Percentiles rank a stretch among this genome's conserved stretches.
Evolutionary conservation across 228 moss, liverwort and hornwort genomes (phyloP).

Genomic region (Sphagnum magellanicum): DNA sequence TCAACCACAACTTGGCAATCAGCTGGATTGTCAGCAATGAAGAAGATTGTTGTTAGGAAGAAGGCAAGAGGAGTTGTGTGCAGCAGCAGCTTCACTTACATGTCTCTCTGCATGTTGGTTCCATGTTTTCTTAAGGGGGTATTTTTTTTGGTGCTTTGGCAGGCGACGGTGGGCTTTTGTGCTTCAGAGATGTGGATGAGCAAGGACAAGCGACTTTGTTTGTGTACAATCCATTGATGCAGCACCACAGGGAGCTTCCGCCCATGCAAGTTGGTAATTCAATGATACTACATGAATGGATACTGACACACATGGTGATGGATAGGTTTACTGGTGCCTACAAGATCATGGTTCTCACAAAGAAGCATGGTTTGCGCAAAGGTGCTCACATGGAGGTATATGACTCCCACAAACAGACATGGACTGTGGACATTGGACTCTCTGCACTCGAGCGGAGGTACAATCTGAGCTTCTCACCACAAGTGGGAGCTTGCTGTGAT

Average conservation of each 20-base stretch:
- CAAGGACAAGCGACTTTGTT: conserved; percentile 34
- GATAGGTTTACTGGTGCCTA: conserved; percentile 24
- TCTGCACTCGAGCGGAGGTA: conserved; percentile 37
- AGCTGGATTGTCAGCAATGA: no score
- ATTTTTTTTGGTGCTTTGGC: conserved; percentile 1
- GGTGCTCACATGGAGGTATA: conserved; percentile 43
- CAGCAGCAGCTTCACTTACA: no score
- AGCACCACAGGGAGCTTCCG: conserved; percentile 28
- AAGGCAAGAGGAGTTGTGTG: no score
- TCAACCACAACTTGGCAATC: no score
- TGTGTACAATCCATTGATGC: conserved; percentile 31
- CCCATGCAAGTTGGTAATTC: conserved; percentile 28
- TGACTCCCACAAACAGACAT: conserved; percentile 15
- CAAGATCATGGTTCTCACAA: conserved; percentile 36
- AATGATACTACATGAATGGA: conserved; percentile 21
- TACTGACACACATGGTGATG: conserved; percentile 31
- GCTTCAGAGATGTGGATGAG: conserved; percentile 34
- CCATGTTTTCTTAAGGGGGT: no score
- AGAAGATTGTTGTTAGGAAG: no score
- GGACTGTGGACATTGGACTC: conserved; percentile 18
- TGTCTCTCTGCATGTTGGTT: no score
- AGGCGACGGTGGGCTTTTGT: conserved; percentile 48
- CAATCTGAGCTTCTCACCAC: conserved; percentile 25
- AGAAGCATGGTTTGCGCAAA: conserved; percentile 2
- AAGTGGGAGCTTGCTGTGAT: conserved; percentile 42